Conservation (phyloP, 768 basidiomycete species). For the Trichaptum fuscoviolaceum region DNA sequence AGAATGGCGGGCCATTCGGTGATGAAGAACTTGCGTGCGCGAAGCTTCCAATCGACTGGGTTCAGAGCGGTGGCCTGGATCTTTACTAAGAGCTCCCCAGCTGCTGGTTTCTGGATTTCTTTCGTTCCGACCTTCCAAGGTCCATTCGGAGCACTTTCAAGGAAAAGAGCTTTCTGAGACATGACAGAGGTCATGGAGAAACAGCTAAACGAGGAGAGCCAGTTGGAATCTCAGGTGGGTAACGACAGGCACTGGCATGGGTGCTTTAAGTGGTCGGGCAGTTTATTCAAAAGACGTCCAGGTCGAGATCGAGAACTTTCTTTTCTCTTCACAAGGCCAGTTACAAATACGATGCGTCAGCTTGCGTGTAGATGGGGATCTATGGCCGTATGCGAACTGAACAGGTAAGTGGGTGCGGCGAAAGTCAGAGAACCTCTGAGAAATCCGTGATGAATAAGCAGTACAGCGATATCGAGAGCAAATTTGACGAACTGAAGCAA, state of each 20-base stretch:
- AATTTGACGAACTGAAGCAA: too few species aligned
- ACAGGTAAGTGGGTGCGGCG: too few species aligned
- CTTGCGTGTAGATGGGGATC: too few species aligned
- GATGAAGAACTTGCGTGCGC: conserved; percentile 32
- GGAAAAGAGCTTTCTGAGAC: background rate
- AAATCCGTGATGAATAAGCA: too few species aligned
- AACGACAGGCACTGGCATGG: background rate
- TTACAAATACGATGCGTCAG: too few species aligned
- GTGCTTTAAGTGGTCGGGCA: too few species aligned
- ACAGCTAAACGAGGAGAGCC: background rate
- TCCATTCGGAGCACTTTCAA: background rate
- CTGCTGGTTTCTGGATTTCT: conserved; percentile 35
- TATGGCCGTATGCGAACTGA: too few species aligned
- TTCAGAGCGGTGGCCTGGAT: conserved; percentile 44
- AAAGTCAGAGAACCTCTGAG: too few species aligned
- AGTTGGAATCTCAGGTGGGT: background rate
- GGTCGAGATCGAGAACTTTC: too few species aligned
- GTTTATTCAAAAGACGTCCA: too few species aligned
- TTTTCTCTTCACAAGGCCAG: too few species aligned
- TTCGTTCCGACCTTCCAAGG: background rate
- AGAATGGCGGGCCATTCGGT: conserved; percentile 41
- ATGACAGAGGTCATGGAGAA: background rate
- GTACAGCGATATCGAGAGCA: too few species aligned
- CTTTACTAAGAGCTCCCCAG: conserved; percentile 44
- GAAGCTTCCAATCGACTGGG: conserved; percentile 50